These are phyloP conservation scores for Furcasterigmium sp. DNA, from an alignment of 2,329 filamentous ascomycete species.

Conservation along the genomic window DNA sequence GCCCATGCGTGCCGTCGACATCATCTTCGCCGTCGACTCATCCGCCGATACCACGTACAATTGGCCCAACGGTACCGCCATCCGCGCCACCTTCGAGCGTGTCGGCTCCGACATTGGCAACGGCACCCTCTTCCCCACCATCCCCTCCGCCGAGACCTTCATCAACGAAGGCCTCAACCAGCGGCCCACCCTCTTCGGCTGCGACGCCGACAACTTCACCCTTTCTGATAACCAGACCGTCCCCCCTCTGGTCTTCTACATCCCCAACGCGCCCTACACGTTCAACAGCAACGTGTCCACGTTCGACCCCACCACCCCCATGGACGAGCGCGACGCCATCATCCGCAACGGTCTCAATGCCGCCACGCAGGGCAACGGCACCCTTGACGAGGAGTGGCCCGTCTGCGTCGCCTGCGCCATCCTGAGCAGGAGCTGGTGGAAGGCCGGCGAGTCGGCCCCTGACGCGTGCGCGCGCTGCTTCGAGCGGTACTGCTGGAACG, in stretches of 20 bases:
- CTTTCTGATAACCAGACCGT: slow-evolving; percentile 40
- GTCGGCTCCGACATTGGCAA: slow-evolving; percentile 41
- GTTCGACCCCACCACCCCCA: slow-evolving; percentile 60
- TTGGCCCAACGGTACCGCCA: slow-evolving; percentile 58
- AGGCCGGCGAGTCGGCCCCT: slow-evolving; percentile 65
- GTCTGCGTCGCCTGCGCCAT: slow-evolving; percentile 86
- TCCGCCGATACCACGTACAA: slow-evolving; percentile 52
- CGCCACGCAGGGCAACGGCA: slow-evolving; percentile 78
- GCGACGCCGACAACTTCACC: slow-evolving; percentile 45
- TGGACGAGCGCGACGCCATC: slow-evolving; percentile 66
- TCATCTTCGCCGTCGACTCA: slow-evolving; percentile 61
- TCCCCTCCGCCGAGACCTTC: slow-evolving; percentile 52
- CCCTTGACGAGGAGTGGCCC: slow-evolving; percentile 69
- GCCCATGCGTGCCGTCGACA: slow-evolving; percentile 52
- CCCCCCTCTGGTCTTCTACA: slow-evolving; percentile 74
- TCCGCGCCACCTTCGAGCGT: slow-evolving; percentile 53
- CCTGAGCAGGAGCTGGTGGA: slow-evolving; percentile 66
- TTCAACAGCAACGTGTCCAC: slow-evolving; percentile 75
- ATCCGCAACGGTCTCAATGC: slow-evolving; percentile 83
- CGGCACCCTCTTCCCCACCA: slow-evolving; percentile 51
- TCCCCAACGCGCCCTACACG: slow-evolving; percentile 80
- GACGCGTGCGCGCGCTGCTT: slow-evolving; percentile 74
- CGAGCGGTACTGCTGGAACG: slow-evolving; percentile 85
- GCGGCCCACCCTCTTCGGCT: slow-evolving; percentile 60
- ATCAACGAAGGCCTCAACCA: slow-evolving; percentile 53